Conservation (phyloP, 2,329 filamentous ascomycete species). For the Ophiostoma sp. region DNA sequence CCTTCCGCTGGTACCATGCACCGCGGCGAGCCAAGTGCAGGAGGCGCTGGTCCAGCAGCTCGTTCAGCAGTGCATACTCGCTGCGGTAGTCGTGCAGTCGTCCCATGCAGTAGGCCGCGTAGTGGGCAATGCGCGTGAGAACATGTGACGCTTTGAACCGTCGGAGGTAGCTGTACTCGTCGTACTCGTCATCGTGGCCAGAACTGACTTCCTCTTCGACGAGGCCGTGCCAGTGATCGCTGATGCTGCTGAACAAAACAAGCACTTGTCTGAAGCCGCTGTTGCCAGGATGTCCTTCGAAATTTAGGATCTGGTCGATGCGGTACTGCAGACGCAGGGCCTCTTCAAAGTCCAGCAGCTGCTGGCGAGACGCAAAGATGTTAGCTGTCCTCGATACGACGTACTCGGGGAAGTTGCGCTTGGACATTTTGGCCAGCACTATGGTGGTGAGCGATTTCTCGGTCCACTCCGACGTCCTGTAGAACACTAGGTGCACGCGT, state of each 20-base stretch:
- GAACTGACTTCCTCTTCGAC: constrained; percentile 69
- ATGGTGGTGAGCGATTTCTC: constrained; percentile 94
- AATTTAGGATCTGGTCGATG: constrained; percentile 77
- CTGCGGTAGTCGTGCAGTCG: constrained; percentile 73
- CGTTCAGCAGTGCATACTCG: constrained; percentile 68
- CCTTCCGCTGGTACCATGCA: constrained; percentile 93
- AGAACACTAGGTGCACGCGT: constrained; percentile 91
- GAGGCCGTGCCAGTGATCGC: constrained; percentile 73
- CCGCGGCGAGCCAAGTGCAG: constrained; percentile 83
- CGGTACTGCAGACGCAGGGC: constrained; percentile 74
- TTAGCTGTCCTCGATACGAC: constrained; percentile 84
- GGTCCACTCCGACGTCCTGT: constrained; percentile 92
- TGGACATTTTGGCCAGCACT: constrained; percentile 84
- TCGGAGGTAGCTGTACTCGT: constrained; percentile 82
- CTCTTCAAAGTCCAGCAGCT: constrained; percentile 82
- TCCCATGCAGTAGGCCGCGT: constrained; percentile 71
- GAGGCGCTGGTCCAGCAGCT: constrained; percentile 71
- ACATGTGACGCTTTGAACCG: constrained; percentile 88
- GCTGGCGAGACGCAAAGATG: constrained; percentile 72
- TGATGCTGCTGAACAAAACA: constrained; percentile 65
- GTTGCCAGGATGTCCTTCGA: constrained; percentile 62
- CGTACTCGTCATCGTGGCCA: constrained; percentile 62
- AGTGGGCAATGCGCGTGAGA: constrained; percentile 89
- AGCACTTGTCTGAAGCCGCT: constrained; percentile 63
- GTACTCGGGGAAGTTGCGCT: constrained; percentile 81